Percentiles rank a stretch among this genome's conserved stretches.
Conservation (phyloP, 2,329 filamentous ascomycete species). For the Malbranchea zuffiana region DNA sequence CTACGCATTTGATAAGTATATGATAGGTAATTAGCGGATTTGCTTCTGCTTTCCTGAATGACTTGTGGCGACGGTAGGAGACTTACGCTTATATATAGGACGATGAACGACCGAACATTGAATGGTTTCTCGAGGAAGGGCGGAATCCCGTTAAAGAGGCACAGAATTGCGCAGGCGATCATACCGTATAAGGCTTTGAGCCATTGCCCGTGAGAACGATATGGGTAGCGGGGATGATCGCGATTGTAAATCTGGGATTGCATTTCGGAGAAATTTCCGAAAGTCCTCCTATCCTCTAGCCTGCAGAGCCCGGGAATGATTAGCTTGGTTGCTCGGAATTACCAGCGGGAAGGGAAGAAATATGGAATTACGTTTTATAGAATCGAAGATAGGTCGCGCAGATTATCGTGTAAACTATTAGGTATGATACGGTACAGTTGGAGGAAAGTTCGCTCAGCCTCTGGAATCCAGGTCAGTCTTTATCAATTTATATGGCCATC, state of each 20-base stretch:
- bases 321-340: neutral
- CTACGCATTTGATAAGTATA: conserved; percentile 17
- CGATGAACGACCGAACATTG: conserved; percentile 27
- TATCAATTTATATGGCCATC: neutral
- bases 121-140: conserved; percentile 22
- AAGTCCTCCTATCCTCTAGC: conserved; percentile 30
- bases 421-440: conserved; percentile 27
- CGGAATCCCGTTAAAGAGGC: conserved; percentile 17
- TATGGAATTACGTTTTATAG: conserved; percentile 26
- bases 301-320: no score
- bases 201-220: conserved; percentile 22
- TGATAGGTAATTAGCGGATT: no score
- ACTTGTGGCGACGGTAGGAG: neutral
- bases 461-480: conserved; percentile 15
- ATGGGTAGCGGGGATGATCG: conserved; percentile 19
- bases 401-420: conserved; percentile 33
- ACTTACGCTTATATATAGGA: conserved; percentile 34
- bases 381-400: conserved; percentile 31
- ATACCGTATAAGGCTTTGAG: conserved; percentile 20
- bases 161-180: conserved; percentile 14
- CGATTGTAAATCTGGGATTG: conserved; percentile 16
- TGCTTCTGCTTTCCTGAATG: neutral
- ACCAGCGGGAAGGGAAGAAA: neutral
- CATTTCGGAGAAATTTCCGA: conserved; percentile 28
- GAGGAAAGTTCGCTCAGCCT: conserved; percentile 30